Evolutionary conservation across 495 filamentous ascomycete species (phyloP).

Genomic region (Friedmanniomyces endolithicus): DNA sequence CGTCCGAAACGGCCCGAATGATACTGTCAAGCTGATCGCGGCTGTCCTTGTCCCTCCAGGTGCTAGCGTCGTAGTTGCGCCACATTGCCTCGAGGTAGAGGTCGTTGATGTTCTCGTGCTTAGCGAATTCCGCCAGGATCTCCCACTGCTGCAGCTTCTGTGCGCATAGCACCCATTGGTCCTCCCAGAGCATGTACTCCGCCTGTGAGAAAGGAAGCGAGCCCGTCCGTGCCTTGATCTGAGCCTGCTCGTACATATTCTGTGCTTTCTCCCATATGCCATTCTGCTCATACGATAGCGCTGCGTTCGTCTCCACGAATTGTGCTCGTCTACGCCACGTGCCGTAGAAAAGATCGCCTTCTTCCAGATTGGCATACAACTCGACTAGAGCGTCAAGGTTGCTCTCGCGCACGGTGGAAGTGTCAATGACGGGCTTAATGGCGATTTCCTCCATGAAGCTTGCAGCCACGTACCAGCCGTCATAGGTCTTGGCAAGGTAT

Average conservation of each 20-base stretch:
- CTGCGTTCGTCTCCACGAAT: slow-evolving; percentile 92
- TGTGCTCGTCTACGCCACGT: slow-evolving; percentile 91
- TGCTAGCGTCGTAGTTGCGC: slow-evolving; percentile 63
- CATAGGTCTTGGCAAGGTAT: slow-evolving; percentile 77
- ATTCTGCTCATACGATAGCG: slow-evolving; percentile 93
- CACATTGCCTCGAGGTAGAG: slow-evolving; percentile 90
- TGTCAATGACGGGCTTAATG: slow-evolving; percentile 73
- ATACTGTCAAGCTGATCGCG: slow-evolving; percentile 79
- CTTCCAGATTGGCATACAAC: slow-evolving; percentile 74
- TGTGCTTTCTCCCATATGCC: slow-evolving; percentile 99
- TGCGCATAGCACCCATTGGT: slow-evolving; percentile 95
- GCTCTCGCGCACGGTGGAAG: slow-evolving; percentile 69
- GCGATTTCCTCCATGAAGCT: slow-evolving; percentile 73
- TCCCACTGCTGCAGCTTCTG: slow-evolving; percentile 99
- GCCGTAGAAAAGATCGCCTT: slow-evolving; percentile 96
- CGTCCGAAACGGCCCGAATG: slow-evolving; percentile 93
- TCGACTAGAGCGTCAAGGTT: slow-evolving; percentile 89
- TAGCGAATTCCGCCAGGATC: slow-evolving; percentile 90
- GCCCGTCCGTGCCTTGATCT: slow-evolving; percentile 90
- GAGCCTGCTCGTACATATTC: slow-evolving; percentile 85
- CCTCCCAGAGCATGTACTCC: slow-evolving; percentile 99
- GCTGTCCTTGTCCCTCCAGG: slow-evolving; percentile 74
- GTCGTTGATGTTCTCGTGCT: slow-evolving; percentile 97
- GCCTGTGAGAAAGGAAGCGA: slow-evolving; percentile 87
- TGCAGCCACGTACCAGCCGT: slow-evolving; percentile 88